phyloP scores from a whole-genome alignment of 768 basidiomycete species.

The Tylopilus intermedius region DNA sequence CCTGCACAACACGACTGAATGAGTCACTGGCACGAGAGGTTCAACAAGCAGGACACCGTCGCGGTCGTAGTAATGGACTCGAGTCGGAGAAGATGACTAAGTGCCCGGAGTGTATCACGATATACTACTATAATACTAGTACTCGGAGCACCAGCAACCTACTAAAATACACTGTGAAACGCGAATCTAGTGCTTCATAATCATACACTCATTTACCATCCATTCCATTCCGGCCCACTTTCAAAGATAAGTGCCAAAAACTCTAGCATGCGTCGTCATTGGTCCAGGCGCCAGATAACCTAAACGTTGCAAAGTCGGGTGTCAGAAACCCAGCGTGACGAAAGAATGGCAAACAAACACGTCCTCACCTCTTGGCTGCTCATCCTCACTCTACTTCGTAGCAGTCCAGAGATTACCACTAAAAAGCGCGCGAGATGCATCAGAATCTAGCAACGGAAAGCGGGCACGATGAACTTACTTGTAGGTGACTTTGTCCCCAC shows the following conservation, averaged over 20 bases:
- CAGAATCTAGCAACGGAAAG: background rate
- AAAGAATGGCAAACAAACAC: background rate
- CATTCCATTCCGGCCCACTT: background rate
- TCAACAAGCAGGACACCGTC: too few species aligned
- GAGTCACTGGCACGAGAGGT: too few species aligned
- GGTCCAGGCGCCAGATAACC: slow-evolving; percentile 51
- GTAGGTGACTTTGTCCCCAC: background rate
- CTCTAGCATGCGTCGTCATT: slow-evolving; percentile 34
- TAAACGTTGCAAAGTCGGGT: background rate
- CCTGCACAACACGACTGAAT: too few species aligned
- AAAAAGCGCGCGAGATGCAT: background rate
- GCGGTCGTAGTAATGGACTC: too few species aligned
- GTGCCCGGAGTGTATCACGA: too few species aligned
- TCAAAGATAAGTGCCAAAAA: background rate
- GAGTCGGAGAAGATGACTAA: too few species aligned
- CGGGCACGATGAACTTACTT: background rate
- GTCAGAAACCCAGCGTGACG: background rate
- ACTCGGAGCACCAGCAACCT: too few species aligned
- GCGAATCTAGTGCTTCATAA: too few species aligned
- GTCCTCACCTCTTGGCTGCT: slow-evolving; percentile 29
- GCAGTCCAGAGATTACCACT: slow-evolving; percentile 49
- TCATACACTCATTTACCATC: background rate
- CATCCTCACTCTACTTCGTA: slow-evolving; percentile 42
- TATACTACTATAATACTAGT: too few species aligned
- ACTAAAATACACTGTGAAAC: too few species aligned